phyloP scores from a whole-genome alignment of 805 yeast species.

The Starmerella riodocensis region DNA sequence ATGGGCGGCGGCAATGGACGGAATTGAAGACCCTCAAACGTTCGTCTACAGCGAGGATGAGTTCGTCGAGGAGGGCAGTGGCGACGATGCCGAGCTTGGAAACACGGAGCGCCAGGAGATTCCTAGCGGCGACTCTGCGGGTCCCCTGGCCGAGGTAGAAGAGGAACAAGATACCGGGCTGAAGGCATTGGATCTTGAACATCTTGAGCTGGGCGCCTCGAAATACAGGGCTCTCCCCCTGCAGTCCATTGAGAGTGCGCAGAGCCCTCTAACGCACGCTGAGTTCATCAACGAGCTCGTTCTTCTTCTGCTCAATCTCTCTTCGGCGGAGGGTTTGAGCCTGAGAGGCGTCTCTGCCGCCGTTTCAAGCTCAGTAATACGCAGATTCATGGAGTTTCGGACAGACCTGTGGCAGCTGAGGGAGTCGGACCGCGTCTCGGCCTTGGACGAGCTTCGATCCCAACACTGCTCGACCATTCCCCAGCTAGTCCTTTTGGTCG shows the following conservation, averaged over 20 bases:
- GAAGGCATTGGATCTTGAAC: background rate
- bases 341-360: background rate
- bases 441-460: background rate
- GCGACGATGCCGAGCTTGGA: background rate
- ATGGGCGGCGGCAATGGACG: slow-evolving; percentile 1
- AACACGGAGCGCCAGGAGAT: background rate
- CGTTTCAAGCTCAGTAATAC: background rate
- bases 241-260: background rate
- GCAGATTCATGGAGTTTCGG: background rate
- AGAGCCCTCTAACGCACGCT: background rate
- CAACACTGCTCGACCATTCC: background rate
- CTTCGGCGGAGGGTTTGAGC: background rate
- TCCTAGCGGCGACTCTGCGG: background rate
- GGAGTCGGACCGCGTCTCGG: background rate
- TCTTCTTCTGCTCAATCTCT: background rate
- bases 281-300: background rate
- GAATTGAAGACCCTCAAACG: background rate
- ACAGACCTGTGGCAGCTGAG: background rate
- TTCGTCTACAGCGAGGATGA: background rate
- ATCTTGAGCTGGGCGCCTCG: background rate
- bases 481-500: background rate
- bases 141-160: background rate
- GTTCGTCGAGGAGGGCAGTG: background rate
- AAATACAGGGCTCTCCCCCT: background rate
- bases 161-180: background rate